Conservation (phyloP, 176 grass and related monocot genomes). For the Aegilops tauschii region DNA sequence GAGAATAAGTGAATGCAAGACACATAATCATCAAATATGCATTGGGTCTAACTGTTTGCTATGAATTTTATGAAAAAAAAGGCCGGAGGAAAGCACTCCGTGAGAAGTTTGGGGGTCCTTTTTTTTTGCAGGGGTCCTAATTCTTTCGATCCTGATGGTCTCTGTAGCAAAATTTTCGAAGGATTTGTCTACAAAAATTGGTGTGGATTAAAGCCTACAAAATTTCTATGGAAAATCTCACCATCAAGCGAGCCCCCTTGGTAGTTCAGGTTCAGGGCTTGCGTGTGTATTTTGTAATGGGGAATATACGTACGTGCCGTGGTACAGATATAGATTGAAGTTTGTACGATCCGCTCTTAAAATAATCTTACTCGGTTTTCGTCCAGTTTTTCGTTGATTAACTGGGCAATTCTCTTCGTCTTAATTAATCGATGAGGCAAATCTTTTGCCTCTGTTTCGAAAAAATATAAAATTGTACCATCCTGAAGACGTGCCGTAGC, state of each 20-base stretch:
- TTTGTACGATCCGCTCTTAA: neutral
- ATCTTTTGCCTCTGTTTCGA: no score
- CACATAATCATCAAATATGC: neutral
- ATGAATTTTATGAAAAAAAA: no score
- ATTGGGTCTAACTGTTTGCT: neutral
- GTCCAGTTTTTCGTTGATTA: no score
- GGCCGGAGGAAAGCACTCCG: no score
- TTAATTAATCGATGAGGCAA: no score
- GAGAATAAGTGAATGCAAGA: neutral
- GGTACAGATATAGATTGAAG: neutral
- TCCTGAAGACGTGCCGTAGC: neutral
- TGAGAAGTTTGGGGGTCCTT: no score
- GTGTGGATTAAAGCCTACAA: neutral
- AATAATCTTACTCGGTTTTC: neutral
- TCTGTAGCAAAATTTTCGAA: neutral
- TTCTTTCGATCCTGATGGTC: neutral
- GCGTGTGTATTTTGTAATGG: no score
- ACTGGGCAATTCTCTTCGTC: no score
- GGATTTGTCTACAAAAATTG: neutral
- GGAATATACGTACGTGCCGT: no score
- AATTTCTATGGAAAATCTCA: neutral
- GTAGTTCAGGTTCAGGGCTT: no score
- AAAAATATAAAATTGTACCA: neutral
- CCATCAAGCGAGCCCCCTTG: neutral
- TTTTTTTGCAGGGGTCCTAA: neutral